Conservation (phyloP, 495 filamentous ascomycete species). For the Sabuloglossum arenarium region DNA sequence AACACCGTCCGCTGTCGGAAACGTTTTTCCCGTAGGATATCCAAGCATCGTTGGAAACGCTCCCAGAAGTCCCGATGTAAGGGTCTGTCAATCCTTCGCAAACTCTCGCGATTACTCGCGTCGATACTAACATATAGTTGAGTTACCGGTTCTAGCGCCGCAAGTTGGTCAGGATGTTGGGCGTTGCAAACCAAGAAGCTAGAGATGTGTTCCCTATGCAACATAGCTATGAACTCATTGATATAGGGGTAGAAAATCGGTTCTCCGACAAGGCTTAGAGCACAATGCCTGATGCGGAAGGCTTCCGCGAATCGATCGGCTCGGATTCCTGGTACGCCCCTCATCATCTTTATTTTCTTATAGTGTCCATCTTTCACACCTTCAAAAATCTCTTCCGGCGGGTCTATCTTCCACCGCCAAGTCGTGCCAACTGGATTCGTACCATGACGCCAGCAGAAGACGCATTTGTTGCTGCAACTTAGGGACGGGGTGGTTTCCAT, state of each 20-base stretch:
- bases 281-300: slow-evolving; percentile 83
- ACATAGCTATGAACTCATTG: slow-evolving; percentile 64
- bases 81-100: slow-evolving; percentile 73
- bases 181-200: slow-evolving; percentile 95
- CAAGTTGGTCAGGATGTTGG: slow-evolving; percentile 87
- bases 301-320: slow-evolving; percentile 84
- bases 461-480: slow-evolving; percentile 92
- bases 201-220: slow-evolving; percentile 72
- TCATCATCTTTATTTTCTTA: slow-evolving; percentile 92
- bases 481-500: slow-evolving; percentile 95
- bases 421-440: slow-evolving; percentile 92
- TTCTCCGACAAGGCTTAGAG: slow-evolving; percentile 76
- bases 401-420: slow-evolving; percentile 90
- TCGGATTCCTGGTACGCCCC: slow-evolving; percentile 76
- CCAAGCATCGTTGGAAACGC: slow-evolving; percentile 72
- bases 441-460: slow-evolving; percentile 96
- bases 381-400: slow-evolving; percentile 67
- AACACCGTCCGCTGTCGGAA: slow-evolving; percentile 81
- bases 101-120: slow-evolving; percentile 70
- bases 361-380: slow-evolving; percentile 85
- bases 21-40: slow-evolving; percentile 66
- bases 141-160: slow-evolving; percentile 59
- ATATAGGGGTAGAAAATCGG: slow-evolving; percentile 97
- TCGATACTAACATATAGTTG: slow-evolving; percentile 94
- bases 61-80: slow-evolving; percentile 96